A percentile compares a stretch with the other conserved stretches of the same genome.
phyloP scores from a whole-genome alignment of 192 early-diverging fungal species.

The Gryganskiella cystojenkinii region DNA sequence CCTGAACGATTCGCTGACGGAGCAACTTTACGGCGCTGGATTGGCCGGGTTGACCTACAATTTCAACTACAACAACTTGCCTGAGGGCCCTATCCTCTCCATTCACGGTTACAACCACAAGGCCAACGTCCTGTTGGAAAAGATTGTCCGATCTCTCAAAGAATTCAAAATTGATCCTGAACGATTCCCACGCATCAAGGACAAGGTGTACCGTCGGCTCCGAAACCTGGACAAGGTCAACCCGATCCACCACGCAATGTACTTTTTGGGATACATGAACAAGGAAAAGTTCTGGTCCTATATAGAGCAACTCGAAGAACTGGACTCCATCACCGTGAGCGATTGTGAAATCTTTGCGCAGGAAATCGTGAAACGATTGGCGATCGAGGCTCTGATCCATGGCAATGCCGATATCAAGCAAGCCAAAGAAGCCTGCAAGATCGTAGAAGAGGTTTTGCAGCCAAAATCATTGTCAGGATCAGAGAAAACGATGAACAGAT shows the following conservation, averaged over 20 bases:
- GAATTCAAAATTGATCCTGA: constrained; percentile 61
- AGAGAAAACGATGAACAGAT: constrained; percentile 49
- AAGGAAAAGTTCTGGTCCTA: constrained; percentile 79
- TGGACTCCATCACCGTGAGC: constrained; percentile 65
- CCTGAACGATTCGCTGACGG: constrained; percentile 52
- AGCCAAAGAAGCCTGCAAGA: constrained; percentile 63
- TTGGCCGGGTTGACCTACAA: constrained; percentile 70
- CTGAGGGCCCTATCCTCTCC: constrained; percentile 65
- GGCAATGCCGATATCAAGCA: constrained; percentile 76
- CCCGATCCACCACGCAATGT: constrained; percentile 76
- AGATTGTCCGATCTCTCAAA: constrained; percentile 72
- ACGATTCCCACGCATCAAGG: constrained; percentile 79
- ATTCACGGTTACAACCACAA: constrained; percentile 90
- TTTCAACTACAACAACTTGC: constrained; percentile 59
- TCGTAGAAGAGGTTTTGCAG: constrained; percentile 61
- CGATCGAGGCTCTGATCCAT: constrained; percentile 81
- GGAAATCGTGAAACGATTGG: constrained; percentile 68
- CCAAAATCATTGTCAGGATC: constrained; percentile 63
- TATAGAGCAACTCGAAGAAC: constrained; percentile 73
- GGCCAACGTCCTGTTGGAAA: constrained; percentile 69
- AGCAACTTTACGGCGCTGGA: constrained; percentile 56
- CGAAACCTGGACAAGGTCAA: constrained; percentile 75
- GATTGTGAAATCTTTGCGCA: constrained; percentile 76
- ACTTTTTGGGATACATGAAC: constrained; percentile 69
- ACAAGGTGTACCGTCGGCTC: constrained; percentile 69